Evolutionary conservation across 164 flowering plant genomes (phyloP).

Genomic region (Vitis rotundifolia): DNA sequence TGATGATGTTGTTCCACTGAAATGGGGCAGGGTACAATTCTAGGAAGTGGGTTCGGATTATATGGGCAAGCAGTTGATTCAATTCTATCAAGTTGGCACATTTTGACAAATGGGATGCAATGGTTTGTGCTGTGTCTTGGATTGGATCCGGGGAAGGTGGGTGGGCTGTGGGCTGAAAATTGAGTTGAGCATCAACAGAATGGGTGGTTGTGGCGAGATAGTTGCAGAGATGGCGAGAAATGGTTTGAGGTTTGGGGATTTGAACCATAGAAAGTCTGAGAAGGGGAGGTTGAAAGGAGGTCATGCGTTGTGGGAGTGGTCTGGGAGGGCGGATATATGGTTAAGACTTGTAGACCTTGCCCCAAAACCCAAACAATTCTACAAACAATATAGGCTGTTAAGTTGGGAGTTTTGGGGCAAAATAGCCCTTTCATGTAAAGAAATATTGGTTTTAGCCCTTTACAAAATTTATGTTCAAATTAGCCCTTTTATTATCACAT

Average conservation of each 20-base stretch:
- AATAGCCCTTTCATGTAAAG: too few species aligned
- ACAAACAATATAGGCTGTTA: too few species aligned
- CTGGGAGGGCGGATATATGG: too few species aligned
- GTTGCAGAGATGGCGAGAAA: conserved; percentile 11
- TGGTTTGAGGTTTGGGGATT: neutral
- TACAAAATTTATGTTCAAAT: too few species aligned
- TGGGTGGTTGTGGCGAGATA: conserved; percentile 2
- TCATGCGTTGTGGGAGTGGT: too few species aligned
- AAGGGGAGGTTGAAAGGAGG: neutral
- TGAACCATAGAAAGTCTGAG: conserved; percentile 4
- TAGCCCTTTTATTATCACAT: too few species aligned
- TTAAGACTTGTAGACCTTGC: too few species aligned
- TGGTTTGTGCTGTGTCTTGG: conserved; percentile 19
- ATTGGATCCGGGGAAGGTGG: neutral
- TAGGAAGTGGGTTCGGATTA: conserved; percentile 40
- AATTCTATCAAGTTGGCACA: conserved; percentile 34
- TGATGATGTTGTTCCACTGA: conserved; percentile 57
- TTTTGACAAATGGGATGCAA: conserved; percentile 32
- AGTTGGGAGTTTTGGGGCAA: too few species aligned
- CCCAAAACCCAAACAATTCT: too few species aligned
- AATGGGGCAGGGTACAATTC: conserved; percentile 28
- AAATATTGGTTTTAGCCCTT: too few species aligned
- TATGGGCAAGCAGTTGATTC: conserved; percentile 33
- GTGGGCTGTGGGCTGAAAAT: neutral
- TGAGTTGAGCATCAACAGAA: neutral